Base-by-base conservation (phyloP, 768 basidiomycete genomes). In the Boletus edulis region DNA sequence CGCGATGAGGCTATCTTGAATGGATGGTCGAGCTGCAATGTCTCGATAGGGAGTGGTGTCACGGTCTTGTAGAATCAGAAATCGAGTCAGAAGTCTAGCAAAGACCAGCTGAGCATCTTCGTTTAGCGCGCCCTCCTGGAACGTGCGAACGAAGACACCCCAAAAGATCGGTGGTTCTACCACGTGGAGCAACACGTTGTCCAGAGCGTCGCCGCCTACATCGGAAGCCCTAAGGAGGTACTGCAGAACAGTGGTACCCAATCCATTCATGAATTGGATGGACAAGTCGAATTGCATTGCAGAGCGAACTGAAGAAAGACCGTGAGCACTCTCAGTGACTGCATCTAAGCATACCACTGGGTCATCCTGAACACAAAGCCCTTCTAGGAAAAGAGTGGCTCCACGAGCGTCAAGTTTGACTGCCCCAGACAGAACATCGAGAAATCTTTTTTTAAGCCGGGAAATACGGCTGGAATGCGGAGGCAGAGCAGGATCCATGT, bases 121-220 rank as follows among this genome's bases (percentile, higher is more conserved):
- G 20, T 59, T 49, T 46, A 81, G 65, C 6, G 60, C 51, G 11
- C 62, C 65, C 12, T 59, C 57, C 34, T 69, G 61, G 48, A 78
- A 79, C 5, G 72, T 65, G 13, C 61, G 40, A 3, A 63, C 54
- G 42, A 78, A 75, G 1, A 60, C 57, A 20, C 42, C 51, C 80
- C 79, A 84, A 57, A 83, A 83, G 29, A 80, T 71, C 0, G 80
- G 75, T 3, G 82, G 82, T 1, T 83, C 74, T 3, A 78, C 75
- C 20, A 84, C 70, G 11, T 67, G 61, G 45, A 66, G 43, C 38
- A 85, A 37, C 13, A 84, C 46, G n/a, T 67, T 61, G 15, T 71
- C 61, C 12, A 84, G 55, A 38, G 74, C 69, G 11, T 66, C 52
- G 2, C 82, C 83, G 22, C 72, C 73, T 40, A 83, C 69, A n/a